These are phyloP conservation scores for Jackrogersella multiformis DNA, from an alignment of 495 filamentous ascomycete species.

Conservation along the genomic window DNA sequence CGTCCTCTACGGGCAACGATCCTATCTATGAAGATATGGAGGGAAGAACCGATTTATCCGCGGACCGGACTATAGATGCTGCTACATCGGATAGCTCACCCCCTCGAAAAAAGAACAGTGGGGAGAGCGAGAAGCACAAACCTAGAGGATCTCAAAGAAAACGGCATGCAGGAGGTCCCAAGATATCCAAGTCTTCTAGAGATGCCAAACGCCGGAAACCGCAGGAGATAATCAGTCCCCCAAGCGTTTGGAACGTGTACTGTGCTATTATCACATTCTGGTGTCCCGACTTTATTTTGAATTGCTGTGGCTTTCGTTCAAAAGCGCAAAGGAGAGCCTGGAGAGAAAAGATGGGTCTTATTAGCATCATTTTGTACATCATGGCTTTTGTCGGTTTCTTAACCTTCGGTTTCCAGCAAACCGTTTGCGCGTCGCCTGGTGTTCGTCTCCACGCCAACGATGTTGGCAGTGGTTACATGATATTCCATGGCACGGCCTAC, in stretches of 20 bases:
- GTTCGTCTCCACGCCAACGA: constrained; percentile 81
- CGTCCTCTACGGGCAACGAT: constrained; percentile 91
- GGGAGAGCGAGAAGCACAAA: constrained; percentile 52
- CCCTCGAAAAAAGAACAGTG: constrained; percentile 45
- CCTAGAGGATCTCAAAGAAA: constrained; percentile 38
- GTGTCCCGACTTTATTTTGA: constrained; percentile 85
- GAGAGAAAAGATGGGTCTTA: constrained; percentile 98
- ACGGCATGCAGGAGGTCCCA: constrained; percentile 46
- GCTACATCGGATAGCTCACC: constrained; percentile 51
- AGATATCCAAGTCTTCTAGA: constrained; percentile 61
- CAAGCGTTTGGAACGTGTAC: constrained; percentile 94
- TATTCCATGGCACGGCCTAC: constrained; percentile 92
- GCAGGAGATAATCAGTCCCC: constrained; percentile 75
- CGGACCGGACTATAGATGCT: constrained; percentile 58
- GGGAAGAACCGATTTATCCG: constrained; percentile 56
- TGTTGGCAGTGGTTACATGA: constrained; percentile 85
- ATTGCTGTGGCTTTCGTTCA: constrained; percentile 85
- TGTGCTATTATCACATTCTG: constrained; percentile 94
- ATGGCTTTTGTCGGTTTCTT: constrained; percentile 92
- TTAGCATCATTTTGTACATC: constrained; percentile 90
- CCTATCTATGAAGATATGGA: constrained; percentile 77
- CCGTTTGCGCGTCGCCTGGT: constrained; percentile 77
- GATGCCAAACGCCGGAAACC: constrained; percentile 70
- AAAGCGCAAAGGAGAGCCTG: constrained; percentile 92
- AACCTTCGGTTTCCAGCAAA: constrained; percentile 93